Evolutionary conservation across 225 moss, liverwort and hornwort genomes (phyloP), one percentile per base, ranked within the genome.

Genomic region (Sphagnum tenellum): DNA sequence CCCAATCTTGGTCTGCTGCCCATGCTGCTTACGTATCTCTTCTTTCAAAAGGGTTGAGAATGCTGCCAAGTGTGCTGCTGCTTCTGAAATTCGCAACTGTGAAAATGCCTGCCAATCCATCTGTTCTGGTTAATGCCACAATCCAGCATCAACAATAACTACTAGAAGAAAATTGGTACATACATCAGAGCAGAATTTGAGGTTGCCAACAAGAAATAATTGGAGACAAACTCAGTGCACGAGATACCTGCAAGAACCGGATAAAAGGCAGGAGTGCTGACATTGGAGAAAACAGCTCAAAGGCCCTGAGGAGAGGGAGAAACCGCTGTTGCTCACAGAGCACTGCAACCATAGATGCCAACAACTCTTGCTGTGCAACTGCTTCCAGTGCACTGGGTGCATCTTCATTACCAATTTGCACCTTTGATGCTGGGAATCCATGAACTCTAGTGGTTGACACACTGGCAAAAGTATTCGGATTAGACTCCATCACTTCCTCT

Each of bases 51-150:
- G 82, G n/a, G 75, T 78, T 53, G 96, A 89, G 70, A 93, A 98
- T 3, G 89, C 75, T 70, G 89, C 76, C 69, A 98, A 63, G 57
- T 90, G 89, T 7, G 87, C 80, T 69, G 93, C 90, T 44, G 96
- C 93, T 79, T 98, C 96, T 57, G 93, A 82, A 46, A 98, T 89
- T 48, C 96, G 90, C 96, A 98, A 93, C 65, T 98, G 96, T 57
- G 93, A 87, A 77, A 98, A 98, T 52, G 87, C 86, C 83, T 95
- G 81, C 9, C 68, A 57, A 50, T 54, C 71, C 45, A 64, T n/a
- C 62, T 3, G 52, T 52, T 52, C 52, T 52, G 52, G 9, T 52
- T 46, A 47, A 63, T 12, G 49, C 9, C 49, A 44, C 45, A 60
- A 60, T 52, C 52, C 52, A 52, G 9, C 2, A 52, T 52, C 52